Percentiles rank a stretch among this genome's conserved stretches.
Conservation (phyloP, 1,284 basidiomycete species). For the Ceratobasidium sp. region DNA sequence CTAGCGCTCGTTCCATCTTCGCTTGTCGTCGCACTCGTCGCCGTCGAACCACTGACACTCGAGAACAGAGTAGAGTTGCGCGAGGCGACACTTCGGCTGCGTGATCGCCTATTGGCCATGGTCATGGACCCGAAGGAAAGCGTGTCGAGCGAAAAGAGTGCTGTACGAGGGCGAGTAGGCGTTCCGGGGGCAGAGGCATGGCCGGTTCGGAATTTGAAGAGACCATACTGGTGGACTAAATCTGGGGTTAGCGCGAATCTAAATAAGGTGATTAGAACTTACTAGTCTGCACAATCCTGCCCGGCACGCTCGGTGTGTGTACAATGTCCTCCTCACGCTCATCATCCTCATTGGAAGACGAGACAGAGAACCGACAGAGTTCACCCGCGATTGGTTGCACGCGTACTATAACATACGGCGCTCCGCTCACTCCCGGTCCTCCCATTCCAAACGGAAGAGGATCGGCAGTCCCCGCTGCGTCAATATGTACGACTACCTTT, state of each 20-base stretch:
- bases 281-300: slow-evolving; percentile 84
- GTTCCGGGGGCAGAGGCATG: slow-evolving; percentile 82
- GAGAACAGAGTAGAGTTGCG: slow-evolving; percentile 43
- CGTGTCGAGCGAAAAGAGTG: slow-evolving; percentile 85
- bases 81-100: slow-evolving; percentile 42
- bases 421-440: slow-evolving; percentile 54
- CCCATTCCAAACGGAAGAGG: slow-evolving; percentile 78
- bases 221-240: slow-evolving; percentile 84
- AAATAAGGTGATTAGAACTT: slow-evolving; percentile 54
- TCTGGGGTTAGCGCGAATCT: background rate
- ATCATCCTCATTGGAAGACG: slow-evolving; percentile 75
- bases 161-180: slow-evolving; percentile 79
- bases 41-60: slow-evolving; percentile 33
- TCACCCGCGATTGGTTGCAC: slow-evolving; percentile 86
- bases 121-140: slow-evolving; percentile 65
- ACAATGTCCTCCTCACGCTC: slow-evolving; percentile 84
- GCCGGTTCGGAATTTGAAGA: slow-evolving; percentile 85
- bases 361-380: slow-evolving; percentile 74
- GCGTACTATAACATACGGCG: slow-evolving; percentile 79
- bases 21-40: slow-evolving; percentile 20
- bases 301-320: slow-evolving; percentile 78
- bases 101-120: slow-evolving; percentile 48
- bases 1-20: slow-evolving; percentile 36
- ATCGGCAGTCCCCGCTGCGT: slow-evolving; percentile 78
- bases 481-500: slow-evolving; percentile 88